phyloP scores from a whole-genome alignment of 2,329 filamentous ascomycete species.

The Chrysosporium keratinophilum region DNA sequence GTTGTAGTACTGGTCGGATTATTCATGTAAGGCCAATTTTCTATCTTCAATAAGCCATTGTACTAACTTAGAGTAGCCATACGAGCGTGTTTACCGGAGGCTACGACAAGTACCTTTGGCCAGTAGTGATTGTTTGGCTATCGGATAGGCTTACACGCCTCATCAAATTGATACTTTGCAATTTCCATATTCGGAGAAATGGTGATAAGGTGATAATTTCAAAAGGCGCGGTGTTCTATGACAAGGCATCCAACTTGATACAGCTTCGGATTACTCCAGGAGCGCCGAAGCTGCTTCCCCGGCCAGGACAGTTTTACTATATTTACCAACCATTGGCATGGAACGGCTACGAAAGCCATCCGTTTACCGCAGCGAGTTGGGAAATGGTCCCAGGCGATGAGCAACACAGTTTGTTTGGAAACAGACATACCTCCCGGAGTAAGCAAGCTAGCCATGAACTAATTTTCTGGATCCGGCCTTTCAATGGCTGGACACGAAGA shows the following conservation, averaged over 20 bases:
- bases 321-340: constrained; percentile 35
- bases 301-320: constrained; percentile 41
- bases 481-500: constrained; percentile 37
- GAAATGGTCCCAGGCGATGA: background rate
- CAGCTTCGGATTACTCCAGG: constrained; percentile 32
- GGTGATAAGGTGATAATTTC: constrained; percentile 20
- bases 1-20: constrained; percentile 34
- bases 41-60: background rate
- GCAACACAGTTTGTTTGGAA: background rate
- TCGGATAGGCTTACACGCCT: constrained; percentile 37
- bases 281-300: constrained; percentile 24
- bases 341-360: constrained; percentile 40
- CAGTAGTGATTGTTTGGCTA: constrained; percentile 38
- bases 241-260: constrained; percentile 33
- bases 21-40: constrained; percentile 30
- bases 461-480: constrained; percentile 39
- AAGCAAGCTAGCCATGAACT: constrained; percentile 17
- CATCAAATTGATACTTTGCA: constrained; percentile 33
- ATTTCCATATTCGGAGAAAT: constrained; percentile 24
- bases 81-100: constrained; percentile 38
- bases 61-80: constrained; percentile 25
- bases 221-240: constrained; percentile 31
- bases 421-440: background rate
- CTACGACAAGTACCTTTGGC: constrained; percentile 41
- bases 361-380: constrained; percentile 34